Percentiles rank a stretch among this genome's conserved stretches.
phyloP scores from a whole-genome alignment of 148 eudicot species.

The Tetragonia tetragonoides region DNA sequence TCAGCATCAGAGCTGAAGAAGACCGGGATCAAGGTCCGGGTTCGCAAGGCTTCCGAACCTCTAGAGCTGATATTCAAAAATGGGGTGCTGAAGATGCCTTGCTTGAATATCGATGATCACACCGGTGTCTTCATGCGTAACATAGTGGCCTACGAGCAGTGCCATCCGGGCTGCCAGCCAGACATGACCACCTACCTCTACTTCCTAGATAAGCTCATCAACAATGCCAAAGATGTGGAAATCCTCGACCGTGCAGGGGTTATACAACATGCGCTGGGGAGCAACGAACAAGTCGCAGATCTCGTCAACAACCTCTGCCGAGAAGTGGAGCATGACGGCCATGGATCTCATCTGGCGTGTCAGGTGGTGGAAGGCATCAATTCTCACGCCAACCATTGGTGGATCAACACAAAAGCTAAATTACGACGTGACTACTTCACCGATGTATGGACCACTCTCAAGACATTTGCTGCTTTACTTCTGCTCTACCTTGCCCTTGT shows the following conservation, averaged over 20 bases:
- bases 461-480: constrained; percentile 8
- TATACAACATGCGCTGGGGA: constrained; percentile 7
- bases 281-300: constrained; percentile 17
- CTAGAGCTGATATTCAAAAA: background rate
- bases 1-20: constrained; percentile 3
- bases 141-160: constrained; percentile 19
- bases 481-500: constrained; percentile 11
- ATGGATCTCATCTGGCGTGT: constrained; percentile 4
- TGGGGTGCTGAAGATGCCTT: background rate
- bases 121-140: constrained; percentile 10
- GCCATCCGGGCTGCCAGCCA: constrained; percentile 10
- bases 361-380: background rate
- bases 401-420: constrained; percentile 4
- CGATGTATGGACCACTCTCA: constrained; percentile 4
- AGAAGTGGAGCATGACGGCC: constrained; percentile 16
- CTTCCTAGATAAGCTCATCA: constrained; percentile 19
- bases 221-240: constrained; percentile 12
- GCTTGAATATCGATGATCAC: constrained; percentile 15
- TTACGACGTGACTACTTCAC: constrained; percentile 4
- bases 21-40: constrained; percentile 13
- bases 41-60: background rate
- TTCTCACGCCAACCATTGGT: background rate
- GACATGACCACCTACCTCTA: constrained; percentile 16
- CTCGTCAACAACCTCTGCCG: constrained; percentile 11
- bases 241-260: constrained; percentile 12